Conservation (phyloP, 2,329 filamentous ascomycete genomes). For the Fonsecaea pedrosoi region DNA sequence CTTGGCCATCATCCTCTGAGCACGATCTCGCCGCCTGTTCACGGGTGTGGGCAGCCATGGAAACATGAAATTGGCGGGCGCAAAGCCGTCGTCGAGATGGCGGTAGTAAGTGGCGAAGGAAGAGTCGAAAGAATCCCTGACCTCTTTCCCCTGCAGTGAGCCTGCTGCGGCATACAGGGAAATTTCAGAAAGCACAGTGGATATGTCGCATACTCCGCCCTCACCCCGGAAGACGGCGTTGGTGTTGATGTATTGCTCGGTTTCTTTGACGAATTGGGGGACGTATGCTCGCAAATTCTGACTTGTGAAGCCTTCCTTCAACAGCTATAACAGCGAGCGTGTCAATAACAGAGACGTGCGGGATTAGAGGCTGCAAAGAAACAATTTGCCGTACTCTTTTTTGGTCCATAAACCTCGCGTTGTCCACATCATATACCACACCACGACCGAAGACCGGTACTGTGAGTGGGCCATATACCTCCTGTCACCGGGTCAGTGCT, state of each 20-base stretch:
- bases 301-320: conserved; percentile 69
- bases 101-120: conserved; percentile 83
- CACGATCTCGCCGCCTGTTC: conserved; percentile 80
- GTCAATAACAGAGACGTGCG: neutral
- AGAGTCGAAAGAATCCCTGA: conserved; percentile 79
- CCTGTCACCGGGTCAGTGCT: conserved; percentile 44
- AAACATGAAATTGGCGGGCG: conserved; percentile 86
- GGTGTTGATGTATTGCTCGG: conserved; percentile 73
- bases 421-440: conserved; percentile 90
- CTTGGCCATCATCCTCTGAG: conserved; percentile 79
- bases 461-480: conserved; percentile 81
- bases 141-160: conserved; percentile 81
- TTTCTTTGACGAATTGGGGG: conserved; percentile 76
- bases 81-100: conserved; percentile 89
- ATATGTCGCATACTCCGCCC: conserved; percentile 73
- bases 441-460: conserved; percentile 78
- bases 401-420: conserved; percentile 93
- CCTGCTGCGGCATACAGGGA: conserved; percentile 90
- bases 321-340: conserved; percentile 55
- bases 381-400: conserved; percentile 71
- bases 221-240: conserved; percentile 70
- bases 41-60: conserved; percentile 89
- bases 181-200: conserved; percentile 79
- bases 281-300: conserved; percentile 74
- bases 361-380: conserved; percentile 26